phyloP scores from a whole-genome alignment of 2,329 filamentous ascomycete genomes.

The Fusarium abutilonis region DNA sequence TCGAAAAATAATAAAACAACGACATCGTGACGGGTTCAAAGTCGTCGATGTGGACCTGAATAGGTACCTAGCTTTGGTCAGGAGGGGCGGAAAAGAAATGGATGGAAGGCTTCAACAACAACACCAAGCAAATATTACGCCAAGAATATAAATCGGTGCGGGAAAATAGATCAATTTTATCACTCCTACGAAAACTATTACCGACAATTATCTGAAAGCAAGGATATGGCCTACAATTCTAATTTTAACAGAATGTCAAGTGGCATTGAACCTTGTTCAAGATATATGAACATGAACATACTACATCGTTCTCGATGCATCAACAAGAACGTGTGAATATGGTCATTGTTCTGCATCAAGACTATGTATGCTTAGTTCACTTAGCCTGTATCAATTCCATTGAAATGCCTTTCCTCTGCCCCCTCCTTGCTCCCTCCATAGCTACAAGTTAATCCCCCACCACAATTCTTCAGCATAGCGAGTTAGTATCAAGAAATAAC shows the following conservation, averaged over 20 bases:
- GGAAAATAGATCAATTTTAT: background rate
- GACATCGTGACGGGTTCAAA: background rate
- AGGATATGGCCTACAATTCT: background rate
- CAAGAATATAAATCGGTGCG: background rate
- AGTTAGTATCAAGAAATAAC: background rate
- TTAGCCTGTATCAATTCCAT: background rate
- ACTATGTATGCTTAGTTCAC: background rate
- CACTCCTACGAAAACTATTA: background rate
- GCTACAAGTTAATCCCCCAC: background rate
- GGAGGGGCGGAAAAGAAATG: background rate
- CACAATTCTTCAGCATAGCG: background rate
- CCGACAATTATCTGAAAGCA: background rate
- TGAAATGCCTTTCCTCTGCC: background rate
- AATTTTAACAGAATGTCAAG: background rate
- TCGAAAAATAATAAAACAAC: background rate
- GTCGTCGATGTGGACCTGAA: conserved; percentile 3
- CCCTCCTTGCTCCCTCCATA: background rate
- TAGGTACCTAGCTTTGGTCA: background rate
- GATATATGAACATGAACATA: background rate
- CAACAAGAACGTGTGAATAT: background rate
- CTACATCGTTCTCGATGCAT: background rate
- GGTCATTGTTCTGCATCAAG: background rate
- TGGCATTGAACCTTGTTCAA: background rate
- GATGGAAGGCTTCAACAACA: background rate
- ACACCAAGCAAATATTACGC: conserved; percentile 3